Evolutionary conservation across 495 filamentous ascomycete genomes (phyloP), one percentile per base, ranked within the genome.

Genomic region (Penicillium robsamsonii): DNA sequence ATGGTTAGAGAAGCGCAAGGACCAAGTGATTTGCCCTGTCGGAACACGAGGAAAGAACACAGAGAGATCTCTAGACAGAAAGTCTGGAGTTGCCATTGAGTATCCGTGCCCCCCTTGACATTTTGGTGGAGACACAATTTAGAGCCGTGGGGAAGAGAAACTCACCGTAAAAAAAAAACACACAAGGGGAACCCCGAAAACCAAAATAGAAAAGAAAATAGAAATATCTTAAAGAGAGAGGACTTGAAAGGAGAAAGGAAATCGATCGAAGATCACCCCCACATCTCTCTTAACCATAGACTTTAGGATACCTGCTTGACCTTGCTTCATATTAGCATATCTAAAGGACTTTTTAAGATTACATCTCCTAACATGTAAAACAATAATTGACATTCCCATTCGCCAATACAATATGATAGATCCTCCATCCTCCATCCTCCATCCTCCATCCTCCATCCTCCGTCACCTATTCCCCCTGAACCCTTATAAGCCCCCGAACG

Each of bases 41-140:
- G 43, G 35, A 38, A 38, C 37, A 17, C 11, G 37, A 49, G 46
- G 27, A 42, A 43, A 53, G 29, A 45, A 44, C 43, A 53, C 42
- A 40, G 41, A 57, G 30, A 46, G 51, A 40, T 12, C 11, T 51
- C 48, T 35, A 27, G 45, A 45, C 40, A 58, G 50, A 18, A 48
- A 62, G 49, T 49, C 53, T 49, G 45, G 44, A 56, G 42, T 63
- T 46, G 62, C 59, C 55, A 53, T 56, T 56, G 52, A 53, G 57
- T 17, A 60, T 52, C 53, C 54, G 53, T 60, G 51, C 50, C 56
- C 58, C 65, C 65, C 58, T 68, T 66, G 63, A 58, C 62, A 45
- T 61, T 35, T 64, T 38, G 53, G 65, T 66, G 65, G 63, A 66
- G 64, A 64, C 58, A 7, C 38, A 45, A 35, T 15, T 64, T 53